These are phyloP conservation scores for Sphagnurus paluster DNA, from an alignment of 1,284 basidiomycete genomes.

Conservation along the genomic window DNA sequence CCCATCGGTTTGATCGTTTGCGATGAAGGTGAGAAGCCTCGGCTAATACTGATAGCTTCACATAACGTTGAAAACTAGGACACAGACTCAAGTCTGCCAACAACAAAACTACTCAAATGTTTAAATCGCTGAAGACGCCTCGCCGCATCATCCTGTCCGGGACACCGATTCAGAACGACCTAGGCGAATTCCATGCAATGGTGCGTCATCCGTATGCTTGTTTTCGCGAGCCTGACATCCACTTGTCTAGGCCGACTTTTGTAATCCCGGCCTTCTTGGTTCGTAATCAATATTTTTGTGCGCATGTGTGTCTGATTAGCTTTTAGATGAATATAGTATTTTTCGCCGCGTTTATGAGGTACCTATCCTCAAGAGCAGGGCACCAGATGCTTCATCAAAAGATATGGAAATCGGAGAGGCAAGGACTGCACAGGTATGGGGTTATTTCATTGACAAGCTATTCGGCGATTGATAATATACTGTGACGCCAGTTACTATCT, in stretches of 20 bases:
- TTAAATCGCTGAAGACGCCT: constrained; percentile 75
- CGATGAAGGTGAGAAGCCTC: constrained; percentile 73
- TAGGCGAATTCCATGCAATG: constrained; percentile 96
- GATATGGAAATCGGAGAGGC: constrained; percentile 78
- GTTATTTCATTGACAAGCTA: background rate
- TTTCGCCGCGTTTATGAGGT: constrained; percentile 85
- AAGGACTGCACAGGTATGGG: constrained; percentile 65
- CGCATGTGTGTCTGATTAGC: constrained; percentile 1
- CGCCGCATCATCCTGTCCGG: constrained; percentile 90
- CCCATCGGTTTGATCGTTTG: constrained; percentile 93
- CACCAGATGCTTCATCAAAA: constrained; percentile 71
- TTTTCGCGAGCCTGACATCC: constrained; percentile 1
- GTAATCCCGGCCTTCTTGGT: constrained; percentile 90
- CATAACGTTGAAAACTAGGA: constrained; percentile 44
- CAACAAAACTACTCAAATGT: constrained; percentile 91
- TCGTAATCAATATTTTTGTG: constrained; percentile 16
- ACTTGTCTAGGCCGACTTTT: constrained; percentile 77
- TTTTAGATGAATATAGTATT: constrained; percentile 65
- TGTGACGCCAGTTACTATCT: constrained; percentile 57
- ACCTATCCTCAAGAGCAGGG: constrained; percentile 87
- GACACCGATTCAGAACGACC: constrained; percentile 96
- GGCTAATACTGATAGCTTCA: background rate
- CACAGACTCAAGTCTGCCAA: constrained; percentile 93
- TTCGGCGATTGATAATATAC: background rate
- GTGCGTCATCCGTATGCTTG: constrained; percentile 37